Base-by-base conservation (phyloP, 768 basidiomycete species). In the Rhizopogon vinicolor region DNA sequence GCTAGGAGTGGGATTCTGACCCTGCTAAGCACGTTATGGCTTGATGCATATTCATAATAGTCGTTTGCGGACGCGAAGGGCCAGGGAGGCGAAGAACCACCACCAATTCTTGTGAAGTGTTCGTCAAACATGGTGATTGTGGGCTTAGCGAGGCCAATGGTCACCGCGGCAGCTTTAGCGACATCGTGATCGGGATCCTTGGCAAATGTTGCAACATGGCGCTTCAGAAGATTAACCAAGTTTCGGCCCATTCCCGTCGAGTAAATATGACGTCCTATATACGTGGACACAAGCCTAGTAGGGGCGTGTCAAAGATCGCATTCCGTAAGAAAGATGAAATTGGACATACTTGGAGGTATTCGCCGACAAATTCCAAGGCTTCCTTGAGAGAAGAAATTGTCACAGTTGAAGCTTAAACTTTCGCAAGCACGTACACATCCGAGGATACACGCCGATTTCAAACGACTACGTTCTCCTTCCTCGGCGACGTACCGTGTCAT, bases 401-500 rank as follows among this genome's bases (percentile, higher is more conserved):
- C 51, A 44, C 51, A 52, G 62, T 56, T 57, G 53, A 51, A 41
- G 35, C 54, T 22, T 35, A 35, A 42, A 52, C 37, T 54, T 22
- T 7, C 43, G 56, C 57, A 62, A 54, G 41, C 44, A 77, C 87
- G 68, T 72, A 93, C 87, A 71, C 91, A 90, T 66, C 75, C 90
- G 16, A 93, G 73, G 16, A 79, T 82, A 71, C 85, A 87, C 31
- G 82, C 89, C 4, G 85, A 82, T 52, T 70, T 70, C 33, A 93
- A 68, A 56, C 87, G 80, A 63, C 83, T 81, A 19, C 74, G 63
- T 39, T 75, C 75, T 13, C 89, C 85, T 66, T 96, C 89, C 72
- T 96, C 88, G 5, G 89, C 93, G 50, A 95, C 73, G 69, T 97
- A 97, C 58, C 91, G 81, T 35, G 93, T 89, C 62, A 98, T 72